Conservation (phyloP, 441 rosid genomes). For the Gossypium laxum region DNA sequence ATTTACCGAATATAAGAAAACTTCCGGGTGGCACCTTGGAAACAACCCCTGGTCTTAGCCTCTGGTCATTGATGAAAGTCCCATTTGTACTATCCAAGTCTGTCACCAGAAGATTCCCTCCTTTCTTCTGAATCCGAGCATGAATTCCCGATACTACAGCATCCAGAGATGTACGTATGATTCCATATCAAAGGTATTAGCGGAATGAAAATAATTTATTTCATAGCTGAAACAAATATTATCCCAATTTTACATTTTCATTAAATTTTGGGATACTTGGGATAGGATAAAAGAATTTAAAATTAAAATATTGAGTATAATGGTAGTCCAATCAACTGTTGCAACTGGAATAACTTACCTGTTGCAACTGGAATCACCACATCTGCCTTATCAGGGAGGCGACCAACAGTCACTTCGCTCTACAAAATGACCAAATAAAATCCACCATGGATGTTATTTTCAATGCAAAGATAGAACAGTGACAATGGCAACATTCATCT, state of each 20-base stretch:
- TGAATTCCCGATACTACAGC: slow-evolving; percentile 62
- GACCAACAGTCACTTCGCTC: slow-evolving; percentile 44
- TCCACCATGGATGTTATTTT: neutral
- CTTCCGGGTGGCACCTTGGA: slow-evolving; percentile 48
- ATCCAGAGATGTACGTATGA: neutral
- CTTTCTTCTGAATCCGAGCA: slow-evolving; percentile 62
- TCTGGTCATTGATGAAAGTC: slow-evolving; percentile 54
- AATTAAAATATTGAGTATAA: no score
- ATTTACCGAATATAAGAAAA: slow-evolving; percentile 55
- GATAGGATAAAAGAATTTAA: no score
- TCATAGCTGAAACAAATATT: neutral
- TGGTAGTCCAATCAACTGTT: no score
- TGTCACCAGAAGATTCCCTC: slow-evolving; percentile 45
- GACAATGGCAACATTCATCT: neutral
- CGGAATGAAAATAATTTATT: neutral
- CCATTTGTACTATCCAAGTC: slow-evolving; percentile 83
- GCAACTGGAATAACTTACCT: slow-evolving; percentile 26
- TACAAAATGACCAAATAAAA: neutral
- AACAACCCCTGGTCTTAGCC: slow-evolving; percentile 56
- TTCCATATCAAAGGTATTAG: neutral
- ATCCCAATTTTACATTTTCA: no score
- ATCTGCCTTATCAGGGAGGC: slow-evolving; percentile 67
- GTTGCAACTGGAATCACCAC: slow-evolving; percentile 82
- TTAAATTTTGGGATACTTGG: no score
- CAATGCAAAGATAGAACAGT: neutral